Conservation (phyloP, 169 alveolate genomes). For the Eimeria sp. region DNA sequence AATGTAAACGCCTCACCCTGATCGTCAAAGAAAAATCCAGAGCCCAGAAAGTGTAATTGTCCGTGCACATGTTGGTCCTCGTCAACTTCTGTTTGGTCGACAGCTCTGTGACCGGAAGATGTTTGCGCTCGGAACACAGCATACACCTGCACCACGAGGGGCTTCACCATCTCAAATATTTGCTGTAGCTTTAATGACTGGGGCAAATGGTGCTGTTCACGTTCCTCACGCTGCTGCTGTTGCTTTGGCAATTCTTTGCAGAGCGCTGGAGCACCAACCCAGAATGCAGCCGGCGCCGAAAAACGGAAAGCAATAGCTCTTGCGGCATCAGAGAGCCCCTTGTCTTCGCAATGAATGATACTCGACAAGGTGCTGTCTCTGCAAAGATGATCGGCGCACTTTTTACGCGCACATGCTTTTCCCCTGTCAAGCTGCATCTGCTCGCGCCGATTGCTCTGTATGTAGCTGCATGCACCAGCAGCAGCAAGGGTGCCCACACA, state of each 20-base stretch:
- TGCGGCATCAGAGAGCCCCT: not conserved
- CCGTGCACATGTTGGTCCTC: not conserved
- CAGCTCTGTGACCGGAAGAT: not conserved
- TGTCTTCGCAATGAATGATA: not conserved
- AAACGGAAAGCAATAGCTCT: not conserved
- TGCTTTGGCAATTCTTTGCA: slow-evolving; percentile 17
- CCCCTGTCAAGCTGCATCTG: not conserved
- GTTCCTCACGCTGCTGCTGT: not conserved
- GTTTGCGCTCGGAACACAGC: not conserved
- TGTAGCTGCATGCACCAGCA: not conserved
- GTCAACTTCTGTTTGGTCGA: not conserved
- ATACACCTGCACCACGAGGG: slow-evolving; percentile 36
- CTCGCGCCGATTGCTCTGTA: not conserved
- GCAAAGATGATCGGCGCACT: not conserved
- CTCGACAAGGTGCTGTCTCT: not conserved
- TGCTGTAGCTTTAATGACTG: slow-evolving; percentile 13
- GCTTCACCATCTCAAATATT: slow-evolving; percentile 4
- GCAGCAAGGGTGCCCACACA: not conserved
- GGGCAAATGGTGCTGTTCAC: slow-evolving; percentile 6
- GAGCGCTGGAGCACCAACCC: slow-evolving; percentile 18
- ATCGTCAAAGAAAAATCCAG: slow-evolving; percentile 47
- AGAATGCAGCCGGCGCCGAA: not conserved
- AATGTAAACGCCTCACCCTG: slow-evolving; percentile 9
- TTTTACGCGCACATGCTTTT: not conserved
- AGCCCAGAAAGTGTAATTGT: slow-evolving; percentile 21